Base-by-base conservation (phyloP, 1,139 yeast genomes). In the Casaregolazyma suthepensis region DNA sequence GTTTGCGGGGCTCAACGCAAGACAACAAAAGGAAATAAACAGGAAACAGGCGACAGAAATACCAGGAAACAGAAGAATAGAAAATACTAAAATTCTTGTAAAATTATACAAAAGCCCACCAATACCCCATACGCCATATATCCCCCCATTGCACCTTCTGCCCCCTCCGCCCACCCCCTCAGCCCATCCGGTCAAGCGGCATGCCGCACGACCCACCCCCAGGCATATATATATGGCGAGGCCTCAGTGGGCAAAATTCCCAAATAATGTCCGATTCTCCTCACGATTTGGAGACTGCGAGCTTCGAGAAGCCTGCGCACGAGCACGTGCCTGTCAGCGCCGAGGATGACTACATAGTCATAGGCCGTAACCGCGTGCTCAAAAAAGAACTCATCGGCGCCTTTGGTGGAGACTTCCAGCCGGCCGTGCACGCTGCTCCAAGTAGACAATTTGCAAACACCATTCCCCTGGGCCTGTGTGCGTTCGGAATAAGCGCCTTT, bases 401-500 rank as follows among this genome's bases (percentile, higher is more conserved):
- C n/a, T 85, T 85, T 62, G 93, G 90, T 63, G 91, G 91, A 79
- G 75, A 80, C 37, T 60, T 83, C 67, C 82, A 80, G 62, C 77
- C 90, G 18, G 89, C 88, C 66, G 71, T 77, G 56, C 65, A 80
- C 22, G 80, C 83, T 42, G 81, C 87, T 43, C 83, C 95, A 35
- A 75, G 78, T 50, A 81, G 86, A 68, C 78, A 83, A 69, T 83
- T 88, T 67, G 96, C 86, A 57, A 89, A 89, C 69, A 95, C 96
- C 46, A 88, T 94, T 50, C 96, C 96, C 1, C 75, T 90, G 54
- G 96, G 96, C 13, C 75, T 90, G 59, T 78, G 82, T 50, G 94
- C 88, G 3, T 89, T 90, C 66, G 96, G 95, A 6, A 74, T 88
- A 61, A 87, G 96, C 18, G 87, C 96, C 4, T 87, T 90, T 69